Percentiles rank a stretch among this genome's conserved stretches.
These are phyloP conservation scores for Chaetoceros tenuissimus DNA, from an alignment of 108 stramenopile genomes.

Conservation along the genomic window DNA sequence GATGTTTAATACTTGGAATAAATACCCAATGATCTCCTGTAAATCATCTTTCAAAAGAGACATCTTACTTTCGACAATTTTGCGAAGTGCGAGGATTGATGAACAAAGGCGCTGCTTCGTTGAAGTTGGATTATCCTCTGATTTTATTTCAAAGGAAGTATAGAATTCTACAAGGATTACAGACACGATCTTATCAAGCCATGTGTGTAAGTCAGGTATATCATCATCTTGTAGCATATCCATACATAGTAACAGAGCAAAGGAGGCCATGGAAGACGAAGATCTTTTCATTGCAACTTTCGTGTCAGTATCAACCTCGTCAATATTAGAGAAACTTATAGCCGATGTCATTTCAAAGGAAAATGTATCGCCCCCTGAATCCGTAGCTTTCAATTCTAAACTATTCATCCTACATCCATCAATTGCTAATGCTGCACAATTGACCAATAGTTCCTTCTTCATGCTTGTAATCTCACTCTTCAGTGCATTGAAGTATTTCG, in stretches of 20 bases:
- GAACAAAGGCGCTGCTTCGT: too few relatives aligned
- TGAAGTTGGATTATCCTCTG: too few relatives aligned
- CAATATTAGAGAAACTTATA: constrained; percentile 21
- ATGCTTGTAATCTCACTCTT: neutral
- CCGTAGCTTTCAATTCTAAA: neutral
- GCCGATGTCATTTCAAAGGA: constrained; percentile 8
- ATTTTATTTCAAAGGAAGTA: neutral
- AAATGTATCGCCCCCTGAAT: neutral
- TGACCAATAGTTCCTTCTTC: constrained; percentile 30
- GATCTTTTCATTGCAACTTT: constrained; percentile 1
- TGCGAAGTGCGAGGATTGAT: too few relatives aligned
- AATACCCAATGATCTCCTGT: too few relatives aligned
- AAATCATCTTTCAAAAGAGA: too few relatives aligned
- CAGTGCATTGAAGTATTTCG: neutral
- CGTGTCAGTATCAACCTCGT: constrained; percentile 20
- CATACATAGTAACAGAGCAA: too few relatives aligned
- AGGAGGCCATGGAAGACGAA: neutral
- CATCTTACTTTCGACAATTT: too few relatives aligned
- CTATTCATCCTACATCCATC: constrained; percentile 46
- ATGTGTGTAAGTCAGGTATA: too few relatives aligned
- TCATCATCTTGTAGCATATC: too few relatives aligned
- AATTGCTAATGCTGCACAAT: constrained; percentile 55
- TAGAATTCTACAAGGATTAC: constrained; percentile 1
- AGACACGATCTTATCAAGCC: neutral
- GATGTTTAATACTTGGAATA: too few relatives aligned